Evolutionary conservation across 2,329 filamentous ascomycete genomes (phyloP), one percentile per base, ranked within the genome.

Genomic region (Penicillium oxalicum): DNA sequence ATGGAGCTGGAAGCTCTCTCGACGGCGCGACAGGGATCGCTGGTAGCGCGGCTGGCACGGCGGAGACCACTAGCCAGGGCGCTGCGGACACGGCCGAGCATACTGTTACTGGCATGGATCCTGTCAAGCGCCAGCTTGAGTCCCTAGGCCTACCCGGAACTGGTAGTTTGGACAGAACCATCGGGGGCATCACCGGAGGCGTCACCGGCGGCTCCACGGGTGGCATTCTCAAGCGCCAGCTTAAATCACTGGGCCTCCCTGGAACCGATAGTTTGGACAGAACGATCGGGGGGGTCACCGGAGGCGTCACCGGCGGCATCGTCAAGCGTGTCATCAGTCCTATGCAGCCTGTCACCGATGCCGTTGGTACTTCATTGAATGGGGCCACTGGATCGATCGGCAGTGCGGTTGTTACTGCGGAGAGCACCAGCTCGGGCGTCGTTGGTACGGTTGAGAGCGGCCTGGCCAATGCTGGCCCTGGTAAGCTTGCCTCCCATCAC

Each of bases 11-110:
- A 3, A 49, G 51, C 45, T 44, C 51, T 27, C 35, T 50, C 5
- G 54, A 57, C n/a, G 52, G 55, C 3, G 48, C 39, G 5, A 51
- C 53, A 29, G 45, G 41, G 8, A 51, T 53, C 34, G 48, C 28
- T 27, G 55, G 53, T 9, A 50, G 52, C 29, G 49, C 48, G 26
- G 54, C 47, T 13, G 54, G 55, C 32, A 55, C 57, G 9, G 53
- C 33, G 1, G 53, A 54, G 42, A 56, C 47, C 43, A 50, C 50
- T 4, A 28, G 38, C n/a, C 44, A 52, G 3, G 55, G 53, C 8
- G 40, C 37, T 9, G 56, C 48, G 9, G 45, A 49, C 11, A 44
- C 42, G 5, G 58, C 51, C 6, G 53, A 59, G 33, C 46, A 40
- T 28, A 27, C 45, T 3, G 49, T 52, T 25, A 37, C 33, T 6